Conservation (phyloP, 208 protist genomes). For the Naegleria gruberi region DNA sequence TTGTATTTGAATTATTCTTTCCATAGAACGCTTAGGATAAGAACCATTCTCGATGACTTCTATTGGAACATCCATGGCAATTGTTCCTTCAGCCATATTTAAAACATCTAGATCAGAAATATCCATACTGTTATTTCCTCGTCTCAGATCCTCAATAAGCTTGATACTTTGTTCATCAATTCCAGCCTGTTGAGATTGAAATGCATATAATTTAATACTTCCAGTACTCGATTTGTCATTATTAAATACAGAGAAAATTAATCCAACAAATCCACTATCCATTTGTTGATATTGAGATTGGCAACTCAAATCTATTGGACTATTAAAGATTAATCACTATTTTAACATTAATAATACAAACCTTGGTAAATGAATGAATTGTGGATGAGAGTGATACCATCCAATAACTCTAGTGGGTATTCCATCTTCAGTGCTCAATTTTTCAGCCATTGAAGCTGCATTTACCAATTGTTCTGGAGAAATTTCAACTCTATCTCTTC, state of each 20-base stretch:
- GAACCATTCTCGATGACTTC: neutral
- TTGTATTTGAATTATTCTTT: neutral
- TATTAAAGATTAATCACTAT: no score
- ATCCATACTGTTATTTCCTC: no score
- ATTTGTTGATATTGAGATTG: conserved; percentile 64
- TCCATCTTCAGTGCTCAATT: conserved; percentile 35
- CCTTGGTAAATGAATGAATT: conserved; percentile 60
- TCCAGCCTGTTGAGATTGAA: neutral
- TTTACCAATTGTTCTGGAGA: conserved; percentile 46
- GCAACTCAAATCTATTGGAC: conserved; percentile 57
- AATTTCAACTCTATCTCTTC: conserved; percentile 64
- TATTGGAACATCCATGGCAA: neutral
- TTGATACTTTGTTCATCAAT: no score
- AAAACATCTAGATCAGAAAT: no score
- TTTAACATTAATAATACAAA: no score
- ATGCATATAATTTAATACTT: conserved; percentile 2
- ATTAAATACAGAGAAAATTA: conserved; percentile 72
- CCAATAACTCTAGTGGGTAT: conserved; percentile 52
- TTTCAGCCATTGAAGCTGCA: conserved; percentile 55
- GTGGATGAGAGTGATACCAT: conserved; percentile 76
- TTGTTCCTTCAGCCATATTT: no score
- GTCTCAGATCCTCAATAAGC: no score
- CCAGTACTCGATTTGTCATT: neutral
- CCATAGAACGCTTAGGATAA: neutral
- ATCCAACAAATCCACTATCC: conserved; percentile 63